These are phyloP conservation scores for Urostyla sp. DNA, from an alignment of 73 alveolate species.

Conservation along the genomic window DNA sequence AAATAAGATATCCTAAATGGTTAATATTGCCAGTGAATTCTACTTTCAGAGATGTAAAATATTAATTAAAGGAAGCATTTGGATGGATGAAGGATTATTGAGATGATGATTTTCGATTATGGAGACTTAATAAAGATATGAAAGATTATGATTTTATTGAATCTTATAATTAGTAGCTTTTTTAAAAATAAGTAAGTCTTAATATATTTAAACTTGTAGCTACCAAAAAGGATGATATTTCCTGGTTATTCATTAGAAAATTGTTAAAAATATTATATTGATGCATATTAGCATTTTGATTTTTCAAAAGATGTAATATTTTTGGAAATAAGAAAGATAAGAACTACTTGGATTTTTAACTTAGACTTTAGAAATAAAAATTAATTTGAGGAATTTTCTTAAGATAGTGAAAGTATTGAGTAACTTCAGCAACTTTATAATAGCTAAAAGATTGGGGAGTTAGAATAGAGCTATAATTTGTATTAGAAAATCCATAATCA, in stretches of 20 bases:
- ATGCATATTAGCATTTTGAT: conserved; percentile 44
- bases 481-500: conserved; percentile 6
- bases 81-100: conserved; percentile 19
- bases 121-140: conserved; percentile 39
- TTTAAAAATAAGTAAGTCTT: conserved; percentile 10
- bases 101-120: conserved; percentile 56
- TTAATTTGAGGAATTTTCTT: conserved; percentile 17
- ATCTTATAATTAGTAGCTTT: not conserved
- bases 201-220: conserved; percentile 1
- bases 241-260: conserved; percentile 60
- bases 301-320: conserved; percentile 27
- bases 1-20: conserved; percentile 55
- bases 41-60: conserved; percentile 40
- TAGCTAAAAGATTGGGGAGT: conserved; percentile 7
- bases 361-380: conserved; percentile 35
- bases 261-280: conserved; percentile 20
- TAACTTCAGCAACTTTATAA: not conserved
- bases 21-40: conserved; percentile 21
- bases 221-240: conserved; percentile 30
- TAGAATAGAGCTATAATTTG: not conserved
- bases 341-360: conserved; percentile 27
- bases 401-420: conserved; percentile 26
- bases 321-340: conserved; percentile 42
- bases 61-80: conserved; percentile 37
- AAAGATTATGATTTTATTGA: conserved; percentile 43